A percentile compares a stretch with the other conserved stretches of the same genome.
phyloP scores from a whole-genome alignment of 2,329 filamentous ascomycete species.

The Penicillium sp. region DNA sequence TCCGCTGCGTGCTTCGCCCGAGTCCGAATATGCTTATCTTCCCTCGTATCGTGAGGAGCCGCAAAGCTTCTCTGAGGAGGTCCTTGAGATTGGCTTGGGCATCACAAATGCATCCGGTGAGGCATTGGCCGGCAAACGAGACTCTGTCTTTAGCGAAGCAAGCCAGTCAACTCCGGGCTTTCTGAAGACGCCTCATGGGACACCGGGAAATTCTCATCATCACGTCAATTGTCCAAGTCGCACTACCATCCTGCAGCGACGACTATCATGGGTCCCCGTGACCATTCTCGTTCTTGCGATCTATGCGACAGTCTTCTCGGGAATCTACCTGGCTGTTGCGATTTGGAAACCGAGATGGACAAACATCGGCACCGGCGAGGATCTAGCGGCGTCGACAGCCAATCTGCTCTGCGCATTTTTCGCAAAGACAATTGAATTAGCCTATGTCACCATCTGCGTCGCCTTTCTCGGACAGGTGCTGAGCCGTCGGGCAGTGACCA shows the following conservation, averaged over 20 bases:
- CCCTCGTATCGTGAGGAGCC: constrained; percentile 2
- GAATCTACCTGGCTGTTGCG: constrained; percentile 60
- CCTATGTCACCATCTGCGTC: constrained; percentile 73
- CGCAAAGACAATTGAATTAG: constrained; percentile 72
- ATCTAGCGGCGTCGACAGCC: constrained; percentile 59
- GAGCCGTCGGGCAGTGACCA: constrained; percentile 62
- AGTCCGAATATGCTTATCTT: constrained; percentile 8
- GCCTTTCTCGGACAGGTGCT: constrained; percentile 70
- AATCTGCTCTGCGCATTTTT: constrained; percentile 63
- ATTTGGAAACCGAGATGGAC: constrained; percentile 59
- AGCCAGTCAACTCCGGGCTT: constrained; percentile 7
- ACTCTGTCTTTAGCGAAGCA: constrained; percentile 1
- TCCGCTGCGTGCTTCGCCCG: constrained; percentile 12
- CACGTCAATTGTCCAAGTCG: constrained; percentile 29
- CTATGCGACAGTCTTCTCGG: constrained; percentile 37
- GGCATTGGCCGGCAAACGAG: constrained; percentile 5
- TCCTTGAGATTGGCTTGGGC: constrained; percentile 19
- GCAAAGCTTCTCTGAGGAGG: constrained; percentile 17
- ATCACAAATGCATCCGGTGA: constrained; percentile 14
- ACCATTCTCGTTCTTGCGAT: constrained; percentile 36
- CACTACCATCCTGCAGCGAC: constrained; percentile 27
- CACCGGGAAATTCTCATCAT: constrained; percentile 4
- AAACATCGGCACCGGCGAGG: constrained; percentile 47
- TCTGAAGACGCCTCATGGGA: constrained; percentile 13
- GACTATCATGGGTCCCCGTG: constrained; percentile 34